phyloP scores from a whole-genome alignment of 2,329 filamentous ascomycete species.

The Xylariaceae sp. region DNA sequence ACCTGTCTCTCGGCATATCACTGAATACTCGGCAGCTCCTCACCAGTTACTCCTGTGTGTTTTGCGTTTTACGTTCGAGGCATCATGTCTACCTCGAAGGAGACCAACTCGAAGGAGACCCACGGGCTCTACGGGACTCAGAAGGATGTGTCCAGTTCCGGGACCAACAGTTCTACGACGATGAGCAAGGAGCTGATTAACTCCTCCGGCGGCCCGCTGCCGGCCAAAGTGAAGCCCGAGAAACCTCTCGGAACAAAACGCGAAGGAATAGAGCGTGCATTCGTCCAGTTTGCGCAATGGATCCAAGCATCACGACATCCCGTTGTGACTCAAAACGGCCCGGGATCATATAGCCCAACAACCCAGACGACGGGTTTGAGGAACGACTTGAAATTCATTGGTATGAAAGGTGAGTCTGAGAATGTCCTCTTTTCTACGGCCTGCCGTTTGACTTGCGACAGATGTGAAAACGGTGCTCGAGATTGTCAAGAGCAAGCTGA shows the following conservation, averaged over 20 bases:
- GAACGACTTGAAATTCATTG: conserved; percentile 50
- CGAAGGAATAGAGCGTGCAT: conserved; percentile 26
- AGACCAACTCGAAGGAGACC: conserved; percentile 6
- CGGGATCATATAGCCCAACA: conserved; percentile 48
- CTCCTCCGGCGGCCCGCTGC: conserved; percentile 10
- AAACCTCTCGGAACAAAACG: conserved; percentile 20
- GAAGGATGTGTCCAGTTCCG: conserved; percentile 7
- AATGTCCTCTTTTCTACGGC: too few species aligned
- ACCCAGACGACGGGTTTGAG: conserved; percentile 43
- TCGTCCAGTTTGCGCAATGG: conserved; percentile 27
- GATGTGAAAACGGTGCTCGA: conserved; percentile 57
- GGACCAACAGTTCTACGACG: conserved; percentile 9
- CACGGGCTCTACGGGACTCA: conserved; percentile 5
- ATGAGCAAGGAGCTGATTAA: conserved; percentile 7
- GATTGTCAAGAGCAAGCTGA: conserved; percentile 54
- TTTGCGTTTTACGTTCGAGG: not conserved
- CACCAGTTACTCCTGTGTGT: too few species aligned
- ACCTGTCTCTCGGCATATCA: too few species aligned
- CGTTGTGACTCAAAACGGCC: conserved; percentile 53
- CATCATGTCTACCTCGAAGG: too few species aligned
- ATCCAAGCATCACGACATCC: conserved; percentile 49
- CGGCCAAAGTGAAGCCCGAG: conserved; percentile 14
- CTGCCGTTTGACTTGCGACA: too few species aligned
- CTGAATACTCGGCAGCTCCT: too few species aligned
- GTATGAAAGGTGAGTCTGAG: conserved; percentile 36